phyloP scores from a whole-genome alignment of 192 early-diverging fungal species.

The Rhizoclosmatium sp. region DNA sequence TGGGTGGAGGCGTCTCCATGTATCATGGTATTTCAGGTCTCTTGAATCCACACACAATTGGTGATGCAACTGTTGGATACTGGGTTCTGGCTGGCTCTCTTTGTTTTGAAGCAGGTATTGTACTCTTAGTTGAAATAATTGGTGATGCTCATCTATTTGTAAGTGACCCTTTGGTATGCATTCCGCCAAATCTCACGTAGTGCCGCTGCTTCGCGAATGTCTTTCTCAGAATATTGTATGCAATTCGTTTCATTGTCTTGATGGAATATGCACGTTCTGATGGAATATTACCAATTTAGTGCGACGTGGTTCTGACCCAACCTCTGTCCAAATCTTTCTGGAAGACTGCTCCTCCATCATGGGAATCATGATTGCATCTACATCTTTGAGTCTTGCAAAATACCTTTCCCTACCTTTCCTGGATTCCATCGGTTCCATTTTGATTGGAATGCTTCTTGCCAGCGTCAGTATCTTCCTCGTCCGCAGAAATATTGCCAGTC shows the following conservation, averaged over 20 bases:
- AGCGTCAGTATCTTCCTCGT: slow-evolving; percentile 59
- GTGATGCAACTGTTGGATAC: slow-evolving; percentile 50
- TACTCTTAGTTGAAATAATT: not conserved
- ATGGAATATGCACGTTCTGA: not conserved
- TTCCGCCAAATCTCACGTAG: slow-evolving; percentile 51
- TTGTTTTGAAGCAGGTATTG: slow-evolving; percentile 55
- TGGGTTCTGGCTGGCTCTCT: slow-evolving; percentile 55
- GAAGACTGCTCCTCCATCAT: slow-evolving; percentile 57
- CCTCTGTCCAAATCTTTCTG: slow-evolving; percentile 66
- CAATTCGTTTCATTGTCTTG: not conserved
- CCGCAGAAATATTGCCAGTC: slow-evolving; percentile 54
- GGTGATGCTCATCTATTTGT: not conserved
- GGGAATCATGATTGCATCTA: slow-evolving; percentile 59
- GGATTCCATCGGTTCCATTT: slow-evolving; percentile 59
- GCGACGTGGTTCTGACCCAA: slow-evolving; percentile 59
- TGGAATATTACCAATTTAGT: slow-evolving; percentile 17
- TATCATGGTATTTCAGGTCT: slow-evolving; percentile 64
- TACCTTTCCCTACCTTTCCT: slow-evolving; percentile 48
- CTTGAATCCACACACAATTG: slow-evolving; percentile 45
- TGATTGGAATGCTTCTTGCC: slow-evolving; percentile 57
- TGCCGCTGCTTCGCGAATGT: slow-evolving; percentile 45
- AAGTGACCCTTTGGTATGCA: slow-evolving; percentile 56
- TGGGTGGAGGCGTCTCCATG: slow-evolving; percentile 63
- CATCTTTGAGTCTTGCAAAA: slow-evolving; percentile 52
- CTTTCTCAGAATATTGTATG: slow-evolving; percentile 43